phyloP scores from a whole-genome alignment of 208 protist genomes.

The Trypanosoma brucei region DNA sequence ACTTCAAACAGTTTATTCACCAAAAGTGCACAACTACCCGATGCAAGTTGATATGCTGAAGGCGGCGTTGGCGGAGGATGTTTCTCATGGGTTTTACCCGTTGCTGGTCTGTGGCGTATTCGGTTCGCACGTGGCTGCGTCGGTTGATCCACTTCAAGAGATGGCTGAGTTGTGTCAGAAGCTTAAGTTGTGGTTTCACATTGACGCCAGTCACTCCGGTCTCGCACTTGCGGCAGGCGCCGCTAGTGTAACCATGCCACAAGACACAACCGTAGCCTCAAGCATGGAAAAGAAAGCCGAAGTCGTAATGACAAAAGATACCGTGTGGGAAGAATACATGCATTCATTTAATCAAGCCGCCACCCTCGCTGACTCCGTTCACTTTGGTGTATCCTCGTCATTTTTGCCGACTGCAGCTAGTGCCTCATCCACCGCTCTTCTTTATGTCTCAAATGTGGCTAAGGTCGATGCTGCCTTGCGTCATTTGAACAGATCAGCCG shows the following conservation, averaged over 20 bases:
- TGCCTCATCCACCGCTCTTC: slow-evolving; percentile 6
- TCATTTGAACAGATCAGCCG: slow-evolving; percentile 3
- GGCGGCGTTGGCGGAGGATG: slow-evolving; percentile 54
- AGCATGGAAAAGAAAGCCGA: not conserved
- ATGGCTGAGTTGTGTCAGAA: slow-evolving; percentile 41
- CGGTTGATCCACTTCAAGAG: slow-evolving; percentile 48
- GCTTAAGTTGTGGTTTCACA: slow-evolving; percentile 67
- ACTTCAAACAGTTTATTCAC: slow-evolving; percentile 38
- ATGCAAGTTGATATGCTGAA: slow-evolving; percentile 45
- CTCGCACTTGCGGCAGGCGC: slow-evolving; percentile 24
- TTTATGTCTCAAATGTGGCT: slow-evolving; percentile 17
- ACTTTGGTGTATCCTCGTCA: slow-evolving; percentile 18
- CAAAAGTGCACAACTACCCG: slow-evolving; percentile 30
- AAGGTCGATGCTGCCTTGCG: slow-evolving; percentile 15
- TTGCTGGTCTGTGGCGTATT: slow-evolving; percentile 60
- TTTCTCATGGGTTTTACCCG: slow-evolving; percentile 50
- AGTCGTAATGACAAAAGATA: not conserved
- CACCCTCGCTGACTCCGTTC: slow-evolving; percentile 17
- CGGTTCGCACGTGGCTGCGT: slow-evolving; percentile 37
- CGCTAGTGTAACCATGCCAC: not conserved
- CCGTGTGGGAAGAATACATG: slow-evolving; percentile 6
- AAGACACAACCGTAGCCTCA: not conserved
- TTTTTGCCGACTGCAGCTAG: slow-evolving; percentile 14
- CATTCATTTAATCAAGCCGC: slow-evolving; percentile 9
- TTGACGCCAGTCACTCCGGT: slow-evolving; percentile 57